A percentile compares a stretch with the other conserved stretches of the same genome.
Evolutionary conservation across 2,329 filamentous ascomycete species (phyloP).

Genomic region (Aspergillus nomiae): DNA sequence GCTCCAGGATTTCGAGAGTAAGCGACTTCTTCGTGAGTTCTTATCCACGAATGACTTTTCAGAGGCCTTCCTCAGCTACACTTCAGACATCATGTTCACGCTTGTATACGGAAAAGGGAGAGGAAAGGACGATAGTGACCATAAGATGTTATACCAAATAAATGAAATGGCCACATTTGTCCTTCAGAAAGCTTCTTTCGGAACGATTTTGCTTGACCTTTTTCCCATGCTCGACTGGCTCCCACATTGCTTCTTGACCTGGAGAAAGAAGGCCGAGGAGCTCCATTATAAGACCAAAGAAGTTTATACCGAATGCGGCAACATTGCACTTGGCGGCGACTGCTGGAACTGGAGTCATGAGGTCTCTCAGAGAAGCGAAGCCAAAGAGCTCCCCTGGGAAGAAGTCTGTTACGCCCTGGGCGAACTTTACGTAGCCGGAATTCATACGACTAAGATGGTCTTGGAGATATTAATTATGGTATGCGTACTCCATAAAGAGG

Average conservation of each 20-base stretch:
- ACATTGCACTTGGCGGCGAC: slow-evolving; percentile 6
- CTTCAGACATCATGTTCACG: slow-evolving; percentile 53
- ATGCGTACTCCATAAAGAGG: slow-evolving; percentile 46
- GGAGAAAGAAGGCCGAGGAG: slow-evolving; percentile 13
- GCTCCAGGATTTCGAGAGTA: slow-evolving; percentile 53
- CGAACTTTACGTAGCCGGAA: slow-evolving; percentile 50
- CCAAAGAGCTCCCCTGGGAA: slow-evolving; percentile 44
- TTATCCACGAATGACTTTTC: slow-evolving; percentile 46
- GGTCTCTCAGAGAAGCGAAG: slow-evolving; percentile 31
- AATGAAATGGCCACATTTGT: slow-evolving; percentile 39
- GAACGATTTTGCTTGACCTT: slow-evolving; percentile 11
- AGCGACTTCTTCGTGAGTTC: slow-evolving; percentile 47
- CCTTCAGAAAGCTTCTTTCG: slow-evolving; percentile 11
- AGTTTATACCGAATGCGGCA: slow-evolving; percentile 10
- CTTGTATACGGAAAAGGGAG: slow-evolving; percentile 56
- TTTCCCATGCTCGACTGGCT: slow-evolving; percentile 15
- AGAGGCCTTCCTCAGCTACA: slow-evolving; percentile 51
- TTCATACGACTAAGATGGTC: slow-evolving; percentile 52
- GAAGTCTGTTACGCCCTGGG: slow-evolving; percentile 50
- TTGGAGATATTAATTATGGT: slow-evolving; percentile 52
- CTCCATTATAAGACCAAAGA: slow-evolving; percentile 20
- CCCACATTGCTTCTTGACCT: slow-evolving; percentile 6
- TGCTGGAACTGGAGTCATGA: slow-evolving; percentile 28
- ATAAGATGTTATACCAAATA: slow-evolving; percentile 50
- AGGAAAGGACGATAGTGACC: slow-evolving; percentile 41